Base-by-base conservation (phyloP, 2,329 filamentous ascomycete species). In the Trichoderma atroviride region DNA sequence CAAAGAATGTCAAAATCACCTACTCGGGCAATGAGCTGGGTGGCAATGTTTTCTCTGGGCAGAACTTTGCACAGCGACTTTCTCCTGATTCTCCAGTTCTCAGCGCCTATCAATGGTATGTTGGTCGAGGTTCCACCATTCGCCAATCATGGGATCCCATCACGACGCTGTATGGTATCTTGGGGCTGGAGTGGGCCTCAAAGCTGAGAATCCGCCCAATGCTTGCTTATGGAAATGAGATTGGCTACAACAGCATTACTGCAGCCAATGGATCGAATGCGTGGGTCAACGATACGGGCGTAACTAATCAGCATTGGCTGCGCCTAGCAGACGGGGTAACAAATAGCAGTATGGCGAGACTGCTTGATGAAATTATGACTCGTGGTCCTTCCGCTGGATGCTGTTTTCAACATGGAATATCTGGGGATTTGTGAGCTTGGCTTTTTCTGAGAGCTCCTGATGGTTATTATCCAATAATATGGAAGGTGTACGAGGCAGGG, bases 101-200 rank as follows among this genome's bases (percentile, higher is more conserved):
- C n/a, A 66, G 53, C 27, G 7, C 53, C 1, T 66, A 66, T 14
- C 62, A 66, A 37, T 66, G 62, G 62, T 66, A 66, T 33, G 53
- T 66, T 1, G 53, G 62, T 16, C 37, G 62, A 10, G 53, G 53
- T 5, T 66, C 62, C 35, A 66, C 62, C 2, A 6, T n/a, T 35
- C 62, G 53, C 7, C 6, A 13, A 6, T 66, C 62, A 19, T 58
- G 62, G 62, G 62, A 66, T 50, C 62, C 62, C 0, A 66, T 66
- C 14, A 57, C 62, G 4, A 57, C 29, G 2, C 14, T 67, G 4
- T 67, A 59, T 37, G 64, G 64, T 2, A 27, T 50, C 37, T 16
- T 58, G 24, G 55, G 64, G 1, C 55, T 58, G 2, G 53, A 67
- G 0, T 47, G 40, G 64, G 0, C 11, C 50, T n/a, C 62, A 9